Evolutionary conservation across 371 early-diverging fungal species (phyloP), one percentile per base, ranked within the genome.

Genomic region (Lichtheimia corymbifera): DNA sequence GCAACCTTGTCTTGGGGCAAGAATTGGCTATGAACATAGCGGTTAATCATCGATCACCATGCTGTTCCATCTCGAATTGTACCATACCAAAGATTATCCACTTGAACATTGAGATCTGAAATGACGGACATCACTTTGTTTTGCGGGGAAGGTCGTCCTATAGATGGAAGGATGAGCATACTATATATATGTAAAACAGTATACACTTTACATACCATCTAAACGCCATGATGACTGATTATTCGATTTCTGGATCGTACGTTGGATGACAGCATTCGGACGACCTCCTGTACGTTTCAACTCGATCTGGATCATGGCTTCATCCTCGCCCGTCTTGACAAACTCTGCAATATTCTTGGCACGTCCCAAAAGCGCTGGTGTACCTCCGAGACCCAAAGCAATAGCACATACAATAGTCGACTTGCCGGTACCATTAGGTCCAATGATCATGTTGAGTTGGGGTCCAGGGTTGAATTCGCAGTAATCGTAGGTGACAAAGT

Each of bases 401-500:
- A 99, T 91, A 0, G 99, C 99, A 73, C 96, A 96, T 0, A 99
- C 98, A 40, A 99, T 90, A 0, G 97, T 94, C 52, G 94, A 93
- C 76, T 99, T 99, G 55, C 99, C 99, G 0, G 99, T 97, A 18
- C 99, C 99, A 69, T 96, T 97, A 3, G 97, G 96, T 4, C 95
- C 97, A 47, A 97, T 92, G 44, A 98, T 93, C 97, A 98, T 97
- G 74, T 98, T 98, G 71, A 98, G 79, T 63, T 93, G 84, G 0
- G 97, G 96, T 0, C 97, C 97, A 2, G 97, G 97, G 11, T 58
- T 67, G 56, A 95, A 87, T 54, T 94, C 91, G 61, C 90, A 91
- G 20, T 77, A 75, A 62, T 94, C 91, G 74, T 98, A 98, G 0
- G 97, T 97, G 25, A 97, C 91, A 77, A 98, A 98, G 73, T 94